Conservation (phyloP, 306 rosid species). For the Albizia julibrissin region DNA sequence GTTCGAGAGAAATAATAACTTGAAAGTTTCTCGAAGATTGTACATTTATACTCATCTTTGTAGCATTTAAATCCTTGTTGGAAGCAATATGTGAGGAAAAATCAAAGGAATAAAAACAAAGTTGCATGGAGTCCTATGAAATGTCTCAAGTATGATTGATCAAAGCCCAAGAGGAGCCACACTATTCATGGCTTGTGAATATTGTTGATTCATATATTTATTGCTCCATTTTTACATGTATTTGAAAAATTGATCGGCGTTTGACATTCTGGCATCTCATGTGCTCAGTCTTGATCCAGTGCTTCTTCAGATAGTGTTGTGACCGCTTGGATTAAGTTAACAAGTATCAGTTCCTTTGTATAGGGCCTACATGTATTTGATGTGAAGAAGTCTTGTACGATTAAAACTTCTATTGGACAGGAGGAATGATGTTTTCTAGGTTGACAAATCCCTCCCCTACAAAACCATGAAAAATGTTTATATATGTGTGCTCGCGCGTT, state of each 20-base stretch:
- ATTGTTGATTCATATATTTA: background rate
- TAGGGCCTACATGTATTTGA: background rate
- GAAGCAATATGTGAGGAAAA: too few species aligned
- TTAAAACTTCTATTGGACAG: background rate
- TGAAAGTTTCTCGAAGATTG: background rate
- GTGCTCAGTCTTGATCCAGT: background rate
- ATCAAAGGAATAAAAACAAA: background rate
- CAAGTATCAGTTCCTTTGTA: background rate
- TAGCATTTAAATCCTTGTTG: background rate
- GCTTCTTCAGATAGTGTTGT: background rate
- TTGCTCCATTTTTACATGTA: background rate
- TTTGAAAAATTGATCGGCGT: background rate
- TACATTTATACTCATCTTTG: too few species aligned
- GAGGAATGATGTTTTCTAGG: background rate
- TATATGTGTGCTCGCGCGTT: background rate
- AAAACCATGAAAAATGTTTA: background rate
- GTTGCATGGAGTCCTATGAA: background rate
- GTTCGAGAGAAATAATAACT: background rate
- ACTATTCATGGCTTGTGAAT: background rate
- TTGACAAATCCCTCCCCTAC: background rate
- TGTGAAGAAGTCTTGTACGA: conserved; percentile 3
- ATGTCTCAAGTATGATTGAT: background rate
- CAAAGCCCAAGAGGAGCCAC: background rate
- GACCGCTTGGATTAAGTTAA: background rate
- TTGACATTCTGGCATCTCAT: background rate